phyloP scores from a whole-genome alignment of 345 rosid species.

The Eucalyptus erythrocorys region DNA sequence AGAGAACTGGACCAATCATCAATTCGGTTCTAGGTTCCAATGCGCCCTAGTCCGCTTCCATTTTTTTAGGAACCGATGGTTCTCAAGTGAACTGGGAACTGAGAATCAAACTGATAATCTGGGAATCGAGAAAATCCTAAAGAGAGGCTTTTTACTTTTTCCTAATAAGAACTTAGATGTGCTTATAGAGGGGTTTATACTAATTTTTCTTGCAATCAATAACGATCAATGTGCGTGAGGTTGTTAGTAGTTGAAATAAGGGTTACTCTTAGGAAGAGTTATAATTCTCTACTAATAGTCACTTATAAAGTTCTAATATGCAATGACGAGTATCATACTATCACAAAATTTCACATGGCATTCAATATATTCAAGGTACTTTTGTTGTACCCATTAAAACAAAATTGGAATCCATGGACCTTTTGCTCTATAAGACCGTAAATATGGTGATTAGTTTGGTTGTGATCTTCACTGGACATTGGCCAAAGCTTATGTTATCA shows the following conservation, averaged over 20 bases:
- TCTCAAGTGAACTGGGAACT: fast-evolving
- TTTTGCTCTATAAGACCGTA: neutral
- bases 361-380: neutral
- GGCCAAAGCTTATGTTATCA: too few species aligned
- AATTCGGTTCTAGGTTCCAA: neutral
- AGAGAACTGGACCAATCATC: neutral
- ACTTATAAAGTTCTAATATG: neutral
- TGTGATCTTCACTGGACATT: neutral
- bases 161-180: neutral
- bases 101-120: too few species aligned
- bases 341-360: neutral
- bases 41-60: neutral
- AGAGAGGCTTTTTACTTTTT: neutral
- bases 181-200: neutral
- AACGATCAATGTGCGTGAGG: neutral
- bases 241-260: neutral
- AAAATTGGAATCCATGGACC: neutral
- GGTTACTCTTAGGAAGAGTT: neutral
- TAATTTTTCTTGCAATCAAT: neutral
- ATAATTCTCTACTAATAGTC: neutral
- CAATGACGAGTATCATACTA: neutral
- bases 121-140: neutral
- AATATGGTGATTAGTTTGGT: neutral
- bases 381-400: neutral
- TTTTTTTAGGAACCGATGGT: too few species aligned